These are phyloP conservation scores for Neurospora tetrasperma DNA, from an alignment of 495 filamentous ascomycete species.

Conservation along the genomic window DNA sequence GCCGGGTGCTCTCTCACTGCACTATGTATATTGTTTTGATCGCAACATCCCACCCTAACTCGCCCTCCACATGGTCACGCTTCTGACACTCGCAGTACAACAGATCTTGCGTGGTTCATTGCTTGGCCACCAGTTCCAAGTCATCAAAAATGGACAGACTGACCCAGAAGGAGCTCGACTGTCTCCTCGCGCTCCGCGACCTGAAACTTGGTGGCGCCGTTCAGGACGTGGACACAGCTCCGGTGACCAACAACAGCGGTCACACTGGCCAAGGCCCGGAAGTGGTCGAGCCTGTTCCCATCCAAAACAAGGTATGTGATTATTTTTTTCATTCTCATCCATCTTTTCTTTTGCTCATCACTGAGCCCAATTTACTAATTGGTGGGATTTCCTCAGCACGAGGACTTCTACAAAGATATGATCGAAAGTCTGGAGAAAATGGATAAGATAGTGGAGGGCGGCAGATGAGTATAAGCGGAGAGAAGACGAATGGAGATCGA, in stretches of 20 bases:
- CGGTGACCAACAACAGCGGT: neutral
- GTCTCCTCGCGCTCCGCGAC: neutral
- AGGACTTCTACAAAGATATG: neutral
- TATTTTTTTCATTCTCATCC: neutral
- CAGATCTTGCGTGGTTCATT: neutral
- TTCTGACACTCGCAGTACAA: neutral
- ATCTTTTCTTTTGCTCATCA: neutral
- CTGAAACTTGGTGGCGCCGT: neutral
- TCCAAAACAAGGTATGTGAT: neutral
- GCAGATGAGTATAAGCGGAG: neutral
- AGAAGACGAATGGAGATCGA: neutral
- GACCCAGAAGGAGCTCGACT: neutral
- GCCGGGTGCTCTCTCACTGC: neutral
- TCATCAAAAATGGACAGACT: neutral
- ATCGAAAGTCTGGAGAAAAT: neutral
- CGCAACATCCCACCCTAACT: neutral
- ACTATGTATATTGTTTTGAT: neutral
- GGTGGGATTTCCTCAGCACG: neutral
- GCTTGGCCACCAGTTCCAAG: neutral
- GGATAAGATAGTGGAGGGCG: neutral
- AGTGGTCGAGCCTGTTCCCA: neutral
- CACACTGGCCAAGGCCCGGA: neutral
- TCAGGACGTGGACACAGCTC: neutral
- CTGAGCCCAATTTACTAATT: neutral
- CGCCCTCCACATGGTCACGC: neutral